phyloP scores from a whole-genome alignment of 805 yeast species.

The Blastobotrys chiropterorum region DNA sequence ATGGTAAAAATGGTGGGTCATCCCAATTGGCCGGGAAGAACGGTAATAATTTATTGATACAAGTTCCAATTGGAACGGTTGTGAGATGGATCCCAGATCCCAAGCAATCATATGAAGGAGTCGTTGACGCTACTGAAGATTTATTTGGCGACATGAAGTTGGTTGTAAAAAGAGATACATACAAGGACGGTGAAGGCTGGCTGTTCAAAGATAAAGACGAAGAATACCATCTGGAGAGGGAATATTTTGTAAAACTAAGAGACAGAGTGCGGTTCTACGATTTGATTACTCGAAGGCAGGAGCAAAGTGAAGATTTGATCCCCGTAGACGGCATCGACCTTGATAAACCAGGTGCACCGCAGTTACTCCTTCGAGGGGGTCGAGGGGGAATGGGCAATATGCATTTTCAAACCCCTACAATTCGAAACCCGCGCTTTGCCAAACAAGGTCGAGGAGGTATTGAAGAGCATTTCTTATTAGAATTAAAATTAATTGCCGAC shows the following conservation, averaged over 20 bases:
- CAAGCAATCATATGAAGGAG: conserved; percentile 16
- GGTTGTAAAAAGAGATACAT: conserved; percentile 51
- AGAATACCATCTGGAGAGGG: conserved; percentile 58
- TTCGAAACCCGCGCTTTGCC: conserved; percentile 86
- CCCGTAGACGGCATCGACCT: conserved; percentile 79
- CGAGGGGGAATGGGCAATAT: conserved; percentile 93
- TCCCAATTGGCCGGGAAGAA: conserved; percentile 80
- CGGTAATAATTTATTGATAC: conserved; percentile 72
- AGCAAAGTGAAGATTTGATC: conserved; percentile 56
- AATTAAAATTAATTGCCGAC: conserved; percentile 84
- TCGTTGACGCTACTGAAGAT: conserved; percentile 22
- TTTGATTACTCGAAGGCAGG: conserved; percentile 48
- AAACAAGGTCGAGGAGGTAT: conserved; percentile 71
- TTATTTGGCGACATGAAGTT: conserved; percentile 19
- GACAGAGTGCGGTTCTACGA: conserved; percentile 64
- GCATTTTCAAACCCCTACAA: conserved; percentile 79
- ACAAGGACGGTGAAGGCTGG: conserved; percentile 80
- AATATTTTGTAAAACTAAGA: conserved; percentile 60
- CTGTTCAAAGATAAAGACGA: conserved; percentile 71
- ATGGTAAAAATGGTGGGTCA: conserved; percentile 66
- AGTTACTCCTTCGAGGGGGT: conserved; percentile 75
- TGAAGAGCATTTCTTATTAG: conserved; percentile 64
- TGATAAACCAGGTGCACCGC: conserved; percentile 57
- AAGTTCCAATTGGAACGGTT: conserved; percentile 89
- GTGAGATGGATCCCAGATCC: conserved; percentile 84